Evolutionary conservation across 345 rosid species (phyloP), one percentile per base, ranked within the genome.

Genomic region (Hypericum perforatum): DNA sequence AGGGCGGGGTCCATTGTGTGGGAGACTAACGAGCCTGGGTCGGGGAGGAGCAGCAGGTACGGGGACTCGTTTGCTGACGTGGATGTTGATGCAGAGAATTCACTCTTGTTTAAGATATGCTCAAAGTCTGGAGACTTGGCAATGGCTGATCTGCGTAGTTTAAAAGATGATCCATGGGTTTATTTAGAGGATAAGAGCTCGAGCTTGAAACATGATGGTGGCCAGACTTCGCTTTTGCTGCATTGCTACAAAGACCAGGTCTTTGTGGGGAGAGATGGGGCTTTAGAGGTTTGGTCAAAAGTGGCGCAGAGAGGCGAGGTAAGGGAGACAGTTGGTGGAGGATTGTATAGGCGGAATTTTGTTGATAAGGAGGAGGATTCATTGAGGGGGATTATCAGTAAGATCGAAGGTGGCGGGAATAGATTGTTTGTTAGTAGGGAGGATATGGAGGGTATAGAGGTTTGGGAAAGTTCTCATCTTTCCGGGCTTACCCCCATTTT

Each of bases 1-100:
- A 70, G 96, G 63, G 55, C 79, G 0, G 67, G 74, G 11, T 45
- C 41, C 13, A 78, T 85, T 52, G 78, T 83, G 3, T 91, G 98
- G 98, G 95, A 87, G 58, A 82, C 94, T 14, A 85, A 48, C 57
- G 98, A 91, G 76, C 98, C 98, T 10, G 96, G 98, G 0, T 78
- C 92, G 6, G 96, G 96, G 11, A 77, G 96, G 43, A 88, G 95
- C 69, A 85, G 85, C 59, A 65, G 96, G 68, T 87, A 63, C 57
- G 96, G 96, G 8, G 98, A 91, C 57, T 67, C 98, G 0, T 82
- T 91, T 39, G 92, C 98, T 0, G 94, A 91, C 45, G 79, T 76
- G 41, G 95, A 74, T 39, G 86, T 74, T 0, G 95, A 91, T 53
- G 68, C 63, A 3, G 90, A 81, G 13, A 70, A 61, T 2, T 63